A percentile compares a stretch with the other conserved stretches of the same genome.
Evolutionary conservation across 2,329 filamentous ascomycete genomes (phyloP).

Genomic region (Penicillium sp.): DNA sequence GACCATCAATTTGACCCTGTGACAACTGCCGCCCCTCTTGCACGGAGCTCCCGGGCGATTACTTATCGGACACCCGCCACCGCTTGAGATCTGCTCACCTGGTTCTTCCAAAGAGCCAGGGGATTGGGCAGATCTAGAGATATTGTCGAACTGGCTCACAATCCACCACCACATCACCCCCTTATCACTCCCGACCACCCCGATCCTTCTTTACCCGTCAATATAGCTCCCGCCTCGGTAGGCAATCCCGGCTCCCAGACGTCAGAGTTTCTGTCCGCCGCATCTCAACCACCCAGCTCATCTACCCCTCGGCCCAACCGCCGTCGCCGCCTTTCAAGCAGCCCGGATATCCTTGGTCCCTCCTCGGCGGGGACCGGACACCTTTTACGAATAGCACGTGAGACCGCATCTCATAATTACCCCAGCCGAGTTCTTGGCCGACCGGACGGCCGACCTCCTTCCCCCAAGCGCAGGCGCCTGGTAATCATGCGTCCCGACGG

Average conservation of each 20-base stretch:
- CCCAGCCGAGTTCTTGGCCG: slow-evolving; percentile 25
- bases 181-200: slow-evolving; percentile 67
- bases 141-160: slow-evolving; percentile 72
- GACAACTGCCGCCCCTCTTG: neutral
- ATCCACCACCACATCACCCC: slow-evolving; percentile 55
- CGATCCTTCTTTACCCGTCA: slow-evolving; percentile 56
- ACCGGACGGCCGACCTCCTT: slow-evolving; percentile 34
- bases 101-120: slow-evolving; percentile 46
- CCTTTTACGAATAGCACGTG: slow-evolving; percentile 24
- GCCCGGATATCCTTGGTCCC: slow-evolving; percentile 26
- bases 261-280: slow-evolving; percentile 13
- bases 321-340: slow-evolving; percentile 33
- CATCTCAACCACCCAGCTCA: slow-evolving; percentile 9
- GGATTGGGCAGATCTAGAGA: slow-evolving; percentile 40
- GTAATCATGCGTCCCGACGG: slow-evolving; percentile 64
- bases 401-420: slow-evolving; percentile 27
- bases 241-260: slow-evolving; percentile 16
- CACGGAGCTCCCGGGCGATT: slow-evolving; percentile 22
- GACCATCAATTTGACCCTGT: slow-evolving; percentile 3
- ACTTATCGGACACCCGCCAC: slow-evolving; percentile 28
- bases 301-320: slow-evolving; percentile 9
- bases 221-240: slow-evolving; percentile 43
- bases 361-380: slow-evolving; percentile 21
- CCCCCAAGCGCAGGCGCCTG: slow-evolving; percentile 59
- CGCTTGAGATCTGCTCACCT: slow-evolving; percentile 43